Base-by-base conservation (phyloP, 2,329 filamentous ascomycete genomes). In the Lasiodiplodia hormozganensis region DNA sequence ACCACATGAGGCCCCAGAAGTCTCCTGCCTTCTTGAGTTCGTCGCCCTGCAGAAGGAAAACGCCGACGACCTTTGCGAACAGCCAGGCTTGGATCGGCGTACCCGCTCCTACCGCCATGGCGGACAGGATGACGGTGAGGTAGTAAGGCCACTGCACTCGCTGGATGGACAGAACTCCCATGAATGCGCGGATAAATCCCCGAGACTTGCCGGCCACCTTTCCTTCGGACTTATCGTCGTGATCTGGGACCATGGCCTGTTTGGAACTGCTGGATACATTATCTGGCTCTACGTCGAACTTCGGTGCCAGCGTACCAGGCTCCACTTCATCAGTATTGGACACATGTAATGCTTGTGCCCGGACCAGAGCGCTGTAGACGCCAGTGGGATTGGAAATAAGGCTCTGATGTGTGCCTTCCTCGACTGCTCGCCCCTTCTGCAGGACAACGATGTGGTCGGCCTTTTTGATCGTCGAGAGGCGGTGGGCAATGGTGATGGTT, bases 381-480 rank as follows among this genome's bases (percentile, higher is more conserved):
- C 58, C 58, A 18, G 38, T 8, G 2, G 40, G 4, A 16, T 81
- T 85, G 72, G 89, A 88, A 2, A 98, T 83, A 16, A 99, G 85
- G 18, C 91, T 85, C 69, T 95, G 88, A 77, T 98, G 96, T 0
- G 88, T 94, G 64, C 96, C 96, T 79, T 97, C 94, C 79, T 99
- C 96, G 18, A 97, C 86, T 69, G 98, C 96, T 21, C 85, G 83
- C 14, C 96, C 96, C 70, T 89, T 82, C 5, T 90, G 87, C 90
- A 99, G 95, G 71, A 97, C 94, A 14, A 98, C 92, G 73, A 99
- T 99, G 75, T 97, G 97, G 79, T 98, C 92, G 0, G 95, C 94
- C 71, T 94, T 90, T 80, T 90, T 94, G 82, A 99, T 97, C 5
- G 96, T 99, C 0, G 94, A 97, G 12, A 99, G 85, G 73, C 95